Conservation (phyloP, 164 flowering plant genomes). For the Chimonanthus praecox region DNA sequence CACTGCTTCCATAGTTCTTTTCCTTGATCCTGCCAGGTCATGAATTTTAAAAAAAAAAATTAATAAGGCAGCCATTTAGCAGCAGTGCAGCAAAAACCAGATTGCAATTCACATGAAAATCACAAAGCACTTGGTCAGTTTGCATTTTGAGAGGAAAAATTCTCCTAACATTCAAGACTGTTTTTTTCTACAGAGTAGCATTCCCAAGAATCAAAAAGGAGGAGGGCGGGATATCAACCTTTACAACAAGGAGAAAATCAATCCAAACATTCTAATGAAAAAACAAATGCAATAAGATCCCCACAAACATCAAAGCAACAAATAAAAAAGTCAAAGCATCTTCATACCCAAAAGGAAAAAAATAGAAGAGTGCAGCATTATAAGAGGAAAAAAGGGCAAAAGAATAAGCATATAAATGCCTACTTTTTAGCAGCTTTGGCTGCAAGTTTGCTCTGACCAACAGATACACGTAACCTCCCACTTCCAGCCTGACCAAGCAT, state of each 20-base stretch:
- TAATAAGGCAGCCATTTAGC: background rate
- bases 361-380: background rate
- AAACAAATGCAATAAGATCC: no score
- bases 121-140: background rate
- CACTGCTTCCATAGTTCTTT: conserved; percentile 77
- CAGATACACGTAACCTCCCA: conserved; percentile 89
- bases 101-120: background rate
- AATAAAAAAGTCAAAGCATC: background rate
- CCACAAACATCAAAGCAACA: background rate
- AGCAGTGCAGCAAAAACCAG: background rate
- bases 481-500: conserved; percentile 99
- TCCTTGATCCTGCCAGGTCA: conserved; percentile 73
- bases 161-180: background rate
- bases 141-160: background rate
- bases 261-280: no score
- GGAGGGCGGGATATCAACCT: background rate
- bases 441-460: conserved; percentile 87
- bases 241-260: background rate
- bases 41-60: background rate
- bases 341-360: background rate
- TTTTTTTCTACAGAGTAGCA: background rate
- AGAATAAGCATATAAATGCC: conserved; percentile 6
- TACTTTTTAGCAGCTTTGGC: conserved; percentile 96
- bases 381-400: background rate
- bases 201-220: background rate